phyloP scores from a whole-genome alignment of 257 asterid genomes.

The Avicennia marina region DNA sequence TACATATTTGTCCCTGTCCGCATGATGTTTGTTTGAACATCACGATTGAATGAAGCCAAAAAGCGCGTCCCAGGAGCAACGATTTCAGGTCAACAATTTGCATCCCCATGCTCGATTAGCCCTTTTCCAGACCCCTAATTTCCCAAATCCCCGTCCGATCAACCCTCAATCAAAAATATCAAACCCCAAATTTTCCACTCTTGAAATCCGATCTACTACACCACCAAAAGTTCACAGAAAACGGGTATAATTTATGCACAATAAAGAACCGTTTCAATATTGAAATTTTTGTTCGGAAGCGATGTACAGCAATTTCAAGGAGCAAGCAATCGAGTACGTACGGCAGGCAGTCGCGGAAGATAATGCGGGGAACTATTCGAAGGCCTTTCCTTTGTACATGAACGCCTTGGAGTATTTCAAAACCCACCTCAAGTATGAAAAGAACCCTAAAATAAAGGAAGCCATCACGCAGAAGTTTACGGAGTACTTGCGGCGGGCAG shows the following conservation, averaged over 20 bases:
- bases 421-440: constrained; percentile 72
- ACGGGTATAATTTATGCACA: background rate
- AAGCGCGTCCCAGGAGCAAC: too few relatives aligned
- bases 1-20: too few relatives aligned
- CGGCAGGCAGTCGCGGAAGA: constrained; percentile 73
- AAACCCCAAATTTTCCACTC: background rate
- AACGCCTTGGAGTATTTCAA: constrained; percentile 69
- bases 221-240: background rate
- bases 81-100: background rate
- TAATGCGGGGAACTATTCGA: constrained; percentile 65
- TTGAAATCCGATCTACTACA: background rate
- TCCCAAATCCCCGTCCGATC: background rate
- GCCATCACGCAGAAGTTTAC: constrained; percentile 73
- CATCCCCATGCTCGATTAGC: background rate
- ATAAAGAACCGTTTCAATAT: background rate
- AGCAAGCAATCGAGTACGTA: constrained; percentile 71
- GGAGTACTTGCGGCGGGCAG: constrained; percentile 70
- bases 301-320: constrained; percentile 78
- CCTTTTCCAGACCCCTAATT: background rate
- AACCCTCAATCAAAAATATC: background rate
- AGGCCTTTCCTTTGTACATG: constrained; percentile 73
- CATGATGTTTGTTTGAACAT: too few relatives aligned
- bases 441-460: constrained; percentile 69
- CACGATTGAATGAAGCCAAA: too few relatives aligned
- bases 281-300: constrained; percentile 13